These are phyloP conservation scores for Sugiyamaella boreocaroliniensis DNA, from an alignment of 805 yeast species.

Conservation along the genomic window DNA sequence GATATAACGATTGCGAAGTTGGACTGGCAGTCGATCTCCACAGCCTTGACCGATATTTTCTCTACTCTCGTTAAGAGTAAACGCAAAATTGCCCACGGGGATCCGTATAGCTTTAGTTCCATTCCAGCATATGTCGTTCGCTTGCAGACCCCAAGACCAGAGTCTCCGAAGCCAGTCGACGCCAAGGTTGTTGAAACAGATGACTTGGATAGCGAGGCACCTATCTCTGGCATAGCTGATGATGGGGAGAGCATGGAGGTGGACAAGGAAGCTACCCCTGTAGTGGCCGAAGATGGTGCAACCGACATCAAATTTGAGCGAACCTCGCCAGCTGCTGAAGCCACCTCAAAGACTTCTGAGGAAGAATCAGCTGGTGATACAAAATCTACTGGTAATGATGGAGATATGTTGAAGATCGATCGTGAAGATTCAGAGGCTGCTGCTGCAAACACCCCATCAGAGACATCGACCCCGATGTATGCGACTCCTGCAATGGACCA, in stretches of 20 bases:
- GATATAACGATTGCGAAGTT: constrained; percentile 13
- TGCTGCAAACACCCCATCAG: too few relatives aligned
- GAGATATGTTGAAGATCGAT: background rate
- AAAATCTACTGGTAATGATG: background rate
- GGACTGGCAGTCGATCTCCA: constrained; percentile 18
- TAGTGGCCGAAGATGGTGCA: too few relatives aligned
- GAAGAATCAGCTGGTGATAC: background rate
- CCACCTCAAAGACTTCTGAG: background rate
- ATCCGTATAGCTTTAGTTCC: constrained; percentile 14
- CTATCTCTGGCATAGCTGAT: background rate
- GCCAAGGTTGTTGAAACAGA: background rate
- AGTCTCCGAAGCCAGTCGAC: background rate
- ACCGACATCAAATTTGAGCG: too few relatives aligned
- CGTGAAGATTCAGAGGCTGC: background rate
- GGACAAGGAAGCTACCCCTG: too few relatives aligned
- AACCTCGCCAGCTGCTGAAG: too few relatives aligned
- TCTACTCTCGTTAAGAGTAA: constrained; percentile 8
- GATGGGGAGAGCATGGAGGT: background rate
- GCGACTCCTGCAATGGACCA: too few relatives aligned
- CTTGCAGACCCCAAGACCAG: background rate
- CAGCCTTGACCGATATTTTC: constrained; percentile 14
- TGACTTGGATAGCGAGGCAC: background rate
- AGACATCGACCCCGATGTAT: too few relatives aligned
- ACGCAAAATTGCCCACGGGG: constrained; percentile 12
- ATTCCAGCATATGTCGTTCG: constrained; percentile 12